Base-by-base conservation (phyloP, 2,329 filamentous ascomycete species). In the Cytospora mali region DNA sequence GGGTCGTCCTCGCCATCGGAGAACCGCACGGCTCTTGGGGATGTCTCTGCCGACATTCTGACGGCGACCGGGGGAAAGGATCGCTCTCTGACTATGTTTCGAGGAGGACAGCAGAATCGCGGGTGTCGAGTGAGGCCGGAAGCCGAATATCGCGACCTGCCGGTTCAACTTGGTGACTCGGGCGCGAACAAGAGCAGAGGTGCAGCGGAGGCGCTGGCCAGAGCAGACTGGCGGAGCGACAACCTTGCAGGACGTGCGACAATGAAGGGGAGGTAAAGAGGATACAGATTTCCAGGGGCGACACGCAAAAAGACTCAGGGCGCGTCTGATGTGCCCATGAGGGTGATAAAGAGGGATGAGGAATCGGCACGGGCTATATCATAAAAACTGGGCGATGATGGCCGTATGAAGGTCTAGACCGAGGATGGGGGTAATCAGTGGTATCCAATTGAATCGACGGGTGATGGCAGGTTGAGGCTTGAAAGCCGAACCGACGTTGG, bases 1-100 rank as follows among this genome's bases (percentile, higher is more conserved):
- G 79, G 74, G 27, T 81, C 79, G 61, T 80, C 76, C 62, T 81
- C 82, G 70, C 75, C 73, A 64, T 80, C 77, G 52, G 81, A 81
- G 69, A 87, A 87, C 67, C 84, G 81, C 66, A 87, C 82, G 66
- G 79, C 77, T 68, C 84, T 80, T 56, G 84, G 81, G 13, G 83
- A 83, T 39, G 79, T 73, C 66, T 87, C 83, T 69, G 77, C 72
- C 70, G 75, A 68, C 74, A 76, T 76, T 18, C 11, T 49, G n/a
- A 7, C 25, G 50, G 55, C 35, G 25, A 48, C 28, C 21, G 46
- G 23, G 21, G 29, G 3, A 29, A 18, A 35, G 16, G 13, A 21
- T 48, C 35, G 57, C 16, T 31, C 25, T 39, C 35, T 35, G 35
- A 51, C 57, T 21, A 16, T 11, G 42, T 23, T 46, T n/a, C 29